Evolutionary conservation across 441 rosid species (phyloP), one percentile per base, ranked within the genome.

Genomic region (Bocquillonia castaneifolia): DNA sequence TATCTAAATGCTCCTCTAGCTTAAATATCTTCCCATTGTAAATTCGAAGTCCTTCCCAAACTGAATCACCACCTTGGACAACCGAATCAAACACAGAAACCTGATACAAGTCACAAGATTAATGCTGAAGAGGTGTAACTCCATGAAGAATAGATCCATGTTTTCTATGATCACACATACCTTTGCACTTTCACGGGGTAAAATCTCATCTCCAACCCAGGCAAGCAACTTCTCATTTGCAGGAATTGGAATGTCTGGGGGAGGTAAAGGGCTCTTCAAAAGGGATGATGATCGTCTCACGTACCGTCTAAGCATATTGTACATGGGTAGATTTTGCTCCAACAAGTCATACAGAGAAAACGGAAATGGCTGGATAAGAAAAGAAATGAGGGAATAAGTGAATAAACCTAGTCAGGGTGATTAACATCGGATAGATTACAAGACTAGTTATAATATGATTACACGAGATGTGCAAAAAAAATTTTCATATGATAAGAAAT

Each of bases 51-150:
- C 98, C 98, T 83, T 92, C 96, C 98, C 98, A 92, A 58, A 83
- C 98, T 22, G 85, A 88, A 71, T 92, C 96, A 73, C 98, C 93
- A 18, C 98, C 97, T 86, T 90, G 96, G 73, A 92, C 92, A 69
- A 88, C 79, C 34, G 97, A 92, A 81, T 92, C 93, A 75, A 92
- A 90, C 20, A 88, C 96, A 54, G 96, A 92, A 78, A 92, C 98
- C 98, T 90, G 69, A 75, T 25, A 54, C 13, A 74, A 59, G 29
- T 29, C 25, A 23, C 55, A 54, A 23, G 47, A 64, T 6, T 20
- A 20, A 70, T 31, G 26, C 17, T 52, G 22, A 44, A 40, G 34
- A 40, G 53, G 55, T 51, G 64, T 13, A 68, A 26, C 28, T 42
- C 20, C 15, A 37, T 26, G 44, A 68, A 64, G 39, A 60, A 36